A percentile compares a stretch with the other conserved stretches of the same genome.
phyloP scores from a whole-genome alignment of 148 eudicot genomes.

The Limonium bicolor region DNA sequence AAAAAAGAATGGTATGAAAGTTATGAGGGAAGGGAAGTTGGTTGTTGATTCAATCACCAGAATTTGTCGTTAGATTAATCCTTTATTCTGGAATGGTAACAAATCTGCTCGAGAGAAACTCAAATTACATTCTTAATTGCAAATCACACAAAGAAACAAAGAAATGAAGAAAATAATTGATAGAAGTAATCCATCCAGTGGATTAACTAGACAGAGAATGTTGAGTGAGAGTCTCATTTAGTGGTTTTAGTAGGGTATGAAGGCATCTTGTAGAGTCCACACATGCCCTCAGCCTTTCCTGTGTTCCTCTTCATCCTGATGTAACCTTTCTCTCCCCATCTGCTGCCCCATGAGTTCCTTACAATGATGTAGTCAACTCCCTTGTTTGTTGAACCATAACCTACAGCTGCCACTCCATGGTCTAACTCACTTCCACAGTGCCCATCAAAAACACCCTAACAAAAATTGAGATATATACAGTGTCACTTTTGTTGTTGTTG shows the following conservation, averaged over 20 bases:
- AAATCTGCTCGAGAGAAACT: too few relatives aligned
- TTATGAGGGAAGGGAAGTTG: too few relatives aligned
- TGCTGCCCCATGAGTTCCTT: conserved; percentile 96
- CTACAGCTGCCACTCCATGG: conserved; percentile 93
- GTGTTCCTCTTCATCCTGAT: conserved; percentile 81
- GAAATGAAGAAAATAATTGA: too few relatives aligned
- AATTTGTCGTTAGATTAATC: too few relatives aligned
- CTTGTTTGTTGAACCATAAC: conserved; percentile 58
- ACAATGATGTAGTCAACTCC: conserved; percentile 69
- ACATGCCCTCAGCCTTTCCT: conserved; percentile 60
- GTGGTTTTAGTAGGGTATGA: conserved; percentile 90
- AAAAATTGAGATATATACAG: background rate
- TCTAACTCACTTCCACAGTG: conserved; percentile 80
- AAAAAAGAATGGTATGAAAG: too few relatives aligned
- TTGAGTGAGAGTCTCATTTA: too few relatives aligned
- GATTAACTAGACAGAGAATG: too few relatives aligned
- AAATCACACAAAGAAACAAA: too few relatives aligned
- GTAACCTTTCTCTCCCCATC: conserved; percentile 95
- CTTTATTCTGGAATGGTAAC: too few relatives aligned
- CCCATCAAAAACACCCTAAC: conserved; percentile 93
- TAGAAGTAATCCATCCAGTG: too few relatives aligned
- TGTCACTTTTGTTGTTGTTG: background rate
- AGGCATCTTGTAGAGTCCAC: conserved; percentile 90
- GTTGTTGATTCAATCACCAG: too few relatives aligned
- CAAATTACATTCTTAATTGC: too few relatives aligned